These are phyloP conservation scores for Beauveria caledonica DNA, from an alignment of 2,329 filamentous ascomycete species.

Conservation along the genomic window DNA sequence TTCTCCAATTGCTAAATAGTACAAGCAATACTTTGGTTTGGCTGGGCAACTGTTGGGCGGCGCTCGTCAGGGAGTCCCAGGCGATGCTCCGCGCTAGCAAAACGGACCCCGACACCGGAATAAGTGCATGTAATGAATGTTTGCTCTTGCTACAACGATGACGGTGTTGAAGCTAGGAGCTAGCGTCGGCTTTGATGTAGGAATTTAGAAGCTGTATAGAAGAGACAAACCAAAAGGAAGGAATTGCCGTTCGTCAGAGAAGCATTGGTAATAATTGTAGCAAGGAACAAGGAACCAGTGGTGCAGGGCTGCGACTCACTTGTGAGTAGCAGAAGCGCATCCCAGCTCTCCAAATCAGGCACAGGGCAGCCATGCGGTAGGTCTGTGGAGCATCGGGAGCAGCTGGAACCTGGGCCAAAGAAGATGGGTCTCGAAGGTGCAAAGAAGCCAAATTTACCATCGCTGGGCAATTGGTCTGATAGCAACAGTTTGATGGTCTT, in stretches of 20 bases:
- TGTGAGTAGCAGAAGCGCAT: not conserved
- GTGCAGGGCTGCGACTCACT: not conserved
- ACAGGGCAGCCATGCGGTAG: constrained; percentile 2
- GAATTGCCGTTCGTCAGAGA: not conserved
- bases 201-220: not conserved
- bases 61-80: not conserved
- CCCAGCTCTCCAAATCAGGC: not conserved
- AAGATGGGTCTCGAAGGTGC: not conserved
- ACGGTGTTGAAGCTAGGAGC: not conserved
- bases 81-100: not conserved
- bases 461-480: not conserved
- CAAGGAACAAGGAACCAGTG: not conserved
- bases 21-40: not conserved
- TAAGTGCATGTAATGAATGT: not conserved
- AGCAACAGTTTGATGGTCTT: constrained; percentile 1
- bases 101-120: constrained; percentile 9
- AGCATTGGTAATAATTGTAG: not conserved
- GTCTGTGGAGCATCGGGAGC: not conserved
- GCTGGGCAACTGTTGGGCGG: constrained; percentile 2
- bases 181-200: not conserved
- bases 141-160: not conserved
- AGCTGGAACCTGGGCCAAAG: not conserved
- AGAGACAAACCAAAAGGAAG: not conserved
- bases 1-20: constrained; percentile 2
- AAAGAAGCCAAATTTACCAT: not conserved